These are phyloP conservation scores for Westerdykella ornata DNA, from an alignment of 2,329 filamentous ascomycete species.

Conservation along the genomic window DNA sequence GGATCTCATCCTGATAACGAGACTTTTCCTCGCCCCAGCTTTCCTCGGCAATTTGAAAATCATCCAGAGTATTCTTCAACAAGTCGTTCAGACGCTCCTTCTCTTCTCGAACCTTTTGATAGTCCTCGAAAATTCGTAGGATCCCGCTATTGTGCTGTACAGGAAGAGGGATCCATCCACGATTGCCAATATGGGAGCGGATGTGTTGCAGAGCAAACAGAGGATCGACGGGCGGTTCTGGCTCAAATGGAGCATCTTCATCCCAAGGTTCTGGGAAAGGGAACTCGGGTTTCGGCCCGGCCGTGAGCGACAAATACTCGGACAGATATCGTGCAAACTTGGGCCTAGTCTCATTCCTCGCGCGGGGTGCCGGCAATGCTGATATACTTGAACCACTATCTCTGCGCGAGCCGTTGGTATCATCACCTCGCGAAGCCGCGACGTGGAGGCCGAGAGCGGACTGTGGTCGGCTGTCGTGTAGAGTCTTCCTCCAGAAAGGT, in stretches of 20 bases:
- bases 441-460: slow-evolving; percentile 14
- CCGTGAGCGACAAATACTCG: slow-evolving; percentile 22
- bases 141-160: slow-evolving; percentile 33
- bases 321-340: slow-evolving; percentile 39
- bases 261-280: slow-evolving; percentile 26
- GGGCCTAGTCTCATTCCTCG: slow-evolving; percentile 30
- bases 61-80: slow-evolving; percentile 22
- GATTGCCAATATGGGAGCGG: slow-evolving; percentile 19
- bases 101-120: slow-evolving; percentile 32
- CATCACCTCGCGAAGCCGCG: slow-evolving; percentile 17
- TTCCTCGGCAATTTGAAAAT: slow-evolving; percentile 24
- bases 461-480: slow-evolving; percentile 16
- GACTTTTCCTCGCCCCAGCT: slow-evolving; percentile 30
- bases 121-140: slow-evolving; percentile 40
- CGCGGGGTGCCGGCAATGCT: slow-evolving; percentile 16
- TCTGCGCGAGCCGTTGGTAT: slow-evolving; percentile 18
- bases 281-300: slow-evolving; percentile 17
- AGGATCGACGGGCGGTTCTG: slow-evolving; percentile 20
- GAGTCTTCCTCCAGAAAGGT: slow-evolving; percentile 18
- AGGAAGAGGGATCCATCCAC: slow-evolving; percentile 20
- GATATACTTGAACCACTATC: slow-evolving; percentile 25
- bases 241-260: slow-evolving; percentile 11
- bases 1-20: slow-evolving; percentile 39
- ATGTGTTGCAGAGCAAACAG: slow-evolving; percentile 20
- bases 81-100: slow-evolving; percentile 25